Evolutionary conservation across 805 yeast species (phyloP), one percentile per base, ranked within the genome.

Genomic region (Metschnikowia cerradonensis): DNA sequence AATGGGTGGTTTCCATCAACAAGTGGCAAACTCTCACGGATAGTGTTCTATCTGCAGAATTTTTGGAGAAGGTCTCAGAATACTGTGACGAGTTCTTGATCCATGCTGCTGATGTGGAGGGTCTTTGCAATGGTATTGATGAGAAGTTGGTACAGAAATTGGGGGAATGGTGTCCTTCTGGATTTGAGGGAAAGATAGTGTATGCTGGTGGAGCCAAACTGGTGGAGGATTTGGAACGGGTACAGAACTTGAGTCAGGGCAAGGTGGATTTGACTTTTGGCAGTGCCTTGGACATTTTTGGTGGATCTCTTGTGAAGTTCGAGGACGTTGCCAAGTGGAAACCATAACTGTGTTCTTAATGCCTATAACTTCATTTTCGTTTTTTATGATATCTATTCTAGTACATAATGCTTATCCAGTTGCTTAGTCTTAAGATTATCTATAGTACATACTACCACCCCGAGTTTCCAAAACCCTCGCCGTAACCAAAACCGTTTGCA

Each of bases 21-120:
- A 87, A 90, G 67, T 94, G 99, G 99, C 97, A 91, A 66, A 87
- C 91, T 0, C 68, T 91, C 30, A 94, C 99, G 0, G 77, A 77
- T 37, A 76, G 83, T 41, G 77, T 71, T 49, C 72, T 94, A 48
- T 73, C 73, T 45, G 65, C 67, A 45, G 79, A 77, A 23, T 78
- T 86, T 26, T 78, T 94, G 52, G 64, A 60, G 3, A 53, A 67
- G 43, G 75, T 94, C 37, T 68, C 84, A 7, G 50, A 73, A 45
- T 88, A 85, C 68, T 89, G 97, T 60, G 79, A 82, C 56, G 99
- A 94, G 69, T 88, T 92, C 62, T 71, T 94, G 48, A 85, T 94
- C 15, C 99, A 94, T 70, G 99, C 99, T 3, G 99, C 99, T 0
- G 99, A 94, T 67, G 98, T 94, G 3, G 99, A 94, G 68, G 99